Evolutionary conservation across 257 asterid species (phyloP).

Genomic region (Cinchona pubescens): DNA sequence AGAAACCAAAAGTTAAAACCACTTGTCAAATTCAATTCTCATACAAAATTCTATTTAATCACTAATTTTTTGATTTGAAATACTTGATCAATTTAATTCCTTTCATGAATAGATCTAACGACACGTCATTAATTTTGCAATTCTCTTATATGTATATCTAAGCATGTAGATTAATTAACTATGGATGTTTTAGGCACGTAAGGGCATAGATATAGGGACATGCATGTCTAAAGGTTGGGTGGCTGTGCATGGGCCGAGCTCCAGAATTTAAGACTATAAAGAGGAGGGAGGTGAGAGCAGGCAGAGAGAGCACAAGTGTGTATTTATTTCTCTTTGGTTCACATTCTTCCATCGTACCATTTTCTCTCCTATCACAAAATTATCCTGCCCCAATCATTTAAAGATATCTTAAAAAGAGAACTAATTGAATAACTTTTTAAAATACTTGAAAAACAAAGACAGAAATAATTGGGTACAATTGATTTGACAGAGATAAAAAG

Average conservation of each 20-base stretch:
- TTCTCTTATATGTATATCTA: too few relatives aligned
- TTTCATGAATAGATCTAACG: too few relatives aligned
- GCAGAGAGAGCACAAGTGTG: neutral
- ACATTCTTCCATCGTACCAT: conserved; percentile 7
- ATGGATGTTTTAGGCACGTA: neutral
- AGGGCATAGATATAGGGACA: conserved; percentile 11
- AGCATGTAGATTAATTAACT: neutral
- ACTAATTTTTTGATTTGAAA: too few relatives aligned
- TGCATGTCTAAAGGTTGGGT: conserved; percentile 11
- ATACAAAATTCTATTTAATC: too few relatives aligned
- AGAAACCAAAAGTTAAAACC: too few relatives aligned
- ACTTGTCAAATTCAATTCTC: too few relatives aligned
- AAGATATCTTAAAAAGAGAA: neutral
- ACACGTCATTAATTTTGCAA: too few relatives aligned
- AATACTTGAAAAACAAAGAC: too few relatives aligned
- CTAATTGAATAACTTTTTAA: neutral
- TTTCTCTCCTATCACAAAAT: conserved; percentile 15
- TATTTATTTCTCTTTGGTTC: conserved; percentile 7
- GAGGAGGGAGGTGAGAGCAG: neutral
- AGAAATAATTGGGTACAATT: neutral
- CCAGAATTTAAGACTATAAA: conserved; percentile 12
- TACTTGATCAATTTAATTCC: too few relatives aligned
- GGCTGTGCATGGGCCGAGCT: conserved; percentile 24
- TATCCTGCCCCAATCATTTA: conserved; percentile 21
- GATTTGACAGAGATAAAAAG: neutral